Percentiles rank a stretch among this genome's conserved stretches.
These are phyloP conservation scores for Arabidopsis hybrid DNA, from an alignment of 441 rosid species.

Conservation along the genomic window DNA sequence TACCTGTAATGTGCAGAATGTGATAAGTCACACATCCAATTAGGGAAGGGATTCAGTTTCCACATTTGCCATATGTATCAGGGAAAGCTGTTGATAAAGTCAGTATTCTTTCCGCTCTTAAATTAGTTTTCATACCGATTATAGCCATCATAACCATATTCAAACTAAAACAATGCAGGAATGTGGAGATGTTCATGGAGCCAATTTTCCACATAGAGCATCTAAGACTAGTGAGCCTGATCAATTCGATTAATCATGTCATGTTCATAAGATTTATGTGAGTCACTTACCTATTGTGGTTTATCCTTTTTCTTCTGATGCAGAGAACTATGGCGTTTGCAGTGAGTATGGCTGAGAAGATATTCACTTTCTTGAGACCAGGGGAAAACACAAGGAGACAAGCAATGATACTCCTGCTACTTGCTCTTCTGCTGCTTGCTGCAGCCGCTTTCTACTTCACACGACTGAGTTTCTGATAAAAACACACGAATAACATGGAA, in stretches of 20 bases:
- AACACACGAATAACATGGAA: conserved; percentile 6
- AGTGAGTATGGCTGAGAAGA: conserved; percentile 49
- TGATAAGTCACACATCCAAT: conserved; percentile 56
- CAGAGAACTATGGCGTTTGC: conserved; percentile 38
- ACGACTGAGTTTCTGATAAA: conserved; percentile 35
- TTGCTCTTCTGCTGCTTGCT: conserved; percentile 43
- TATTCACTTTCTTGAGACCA: conserved; percentile 32
- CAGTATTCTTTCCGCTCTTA: conserved; percentile 7
- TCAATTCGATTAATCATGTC: background rate
- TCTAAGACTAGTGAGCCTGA: conserved; percentile 57
- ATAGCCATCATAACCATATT: conserved; percentile 18
- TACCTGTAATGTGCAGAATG: conserved; percentile 58
- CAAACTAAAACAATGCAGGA: conserved; percentile 52
- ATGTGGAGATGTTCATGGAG: conserved; percentile 82
- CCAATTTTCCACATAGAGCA: conserved; percentile 68
- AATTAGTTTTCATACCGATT: background rate
- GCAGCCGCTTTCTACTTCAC: conserved; percentile 47
- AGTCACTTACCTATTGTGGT: conserved; percentile 5
- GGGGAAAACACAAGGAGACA: conserved; percentile 37
- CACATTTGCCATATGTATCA: conserved; percentile 68
- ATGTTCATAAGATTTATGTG: background rate
- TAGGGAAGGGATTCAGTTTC: conserved; percentile 82
- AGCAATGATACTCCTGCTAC: conserved; percentile 27
- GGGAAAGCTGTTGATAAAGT: conserved; percentile 74
- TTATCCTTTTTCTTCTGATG: background rate